Evolutionary conservation across 257 asterid species (phyloP).

Genomic region (Avicennia marina): DNA sequence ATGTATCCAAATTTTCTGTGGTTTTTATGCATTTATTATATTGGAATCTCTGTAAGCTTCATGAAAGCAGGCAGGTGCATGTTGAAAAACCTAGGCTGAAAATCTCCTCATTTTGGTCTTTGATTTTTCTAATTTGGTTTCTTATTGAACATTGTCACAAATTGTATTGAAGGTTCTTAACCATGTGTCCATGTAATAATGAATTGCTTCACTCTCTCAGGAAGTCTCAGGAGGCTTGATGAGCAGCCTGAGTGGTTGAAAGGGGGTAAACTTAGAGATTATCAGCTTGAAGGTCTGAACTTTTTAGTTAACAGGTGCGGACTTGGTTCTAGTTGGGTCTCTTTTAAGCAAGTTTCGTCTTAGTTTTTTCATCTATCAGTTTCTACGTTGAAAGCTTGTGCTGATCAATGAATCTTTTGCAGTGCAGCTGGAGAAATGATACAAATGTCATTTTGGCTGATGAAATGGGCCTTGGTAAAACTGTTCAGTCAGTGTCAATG

Average conservation of each 20-base stretch:
- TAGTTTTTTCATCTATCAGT: conserved; percentile 13
- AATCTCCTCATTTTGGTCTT: background rate
- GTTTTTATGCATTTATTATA: background rate
- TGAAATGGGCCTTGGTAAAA: conserved; percentile 99
- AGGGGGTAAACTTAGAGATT: conserved; percentile 98
- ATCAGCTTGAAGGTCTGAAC: conserved; percentile 98
- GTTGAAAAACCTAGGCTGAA: background rate
- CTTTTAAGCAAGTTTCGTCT: conserved; percentile 6
- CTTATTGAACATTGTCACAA: no score
- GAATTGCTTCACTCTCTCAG: conserved; percentile 34
- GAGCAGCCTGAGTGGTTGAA: conserved; percentile 98
- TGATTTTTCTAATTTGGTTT: background rate
- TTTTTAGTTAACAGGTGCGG: conserved; percentile 94
- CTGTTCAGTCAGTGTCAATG: conserved; percentile 98
- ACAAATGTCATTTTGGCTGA: conserved; percentile 97
- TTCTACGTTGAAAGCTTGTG: conserved; percentile 17
- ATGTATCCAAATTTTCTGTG: background rate
- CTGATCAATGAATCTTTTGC: conserved; percentile 51
- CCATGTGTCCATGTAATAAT: conserved; percentile 6
- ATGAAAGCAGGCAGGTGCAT: background rate
- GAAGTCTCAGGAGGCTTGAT: conserved; percentile 95
- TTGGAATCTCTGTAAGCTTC: conserved; percentile 9
- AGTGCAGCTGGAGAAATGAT: conserved; percentile 96
- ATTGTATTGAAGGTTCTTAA: no score
- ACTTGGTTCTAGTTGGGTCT: conserved; percentile 23